phyloP scores from a whole-genome alignment of 176 grass and related monocot species.

The Musa troglodytarum region DNA sequence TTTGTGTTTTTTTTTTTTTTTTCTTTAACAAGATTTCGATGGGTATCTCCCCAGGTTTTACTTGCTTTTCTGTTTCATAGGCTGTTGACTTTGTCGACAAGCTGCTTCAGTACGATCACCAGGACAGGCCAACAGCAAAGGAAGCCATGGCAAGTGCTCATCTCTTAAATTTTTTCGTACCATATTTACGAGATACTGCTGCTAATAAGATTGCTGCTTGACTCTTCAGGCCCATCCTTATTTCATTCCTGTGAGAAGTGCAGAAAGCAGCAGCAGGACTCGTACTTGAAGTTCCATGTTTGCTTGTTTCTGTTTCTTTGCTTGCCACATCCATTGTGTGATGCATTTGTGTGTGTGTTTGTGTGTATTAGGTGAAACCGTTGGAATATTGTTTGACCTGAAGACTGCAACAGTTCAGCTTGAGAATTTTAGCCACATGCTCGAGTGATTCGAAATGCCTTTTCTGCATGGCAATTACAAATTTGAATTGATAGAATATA shows the following conservation, averaged over 20 bases:
- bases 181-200: background rate
- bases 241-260: slow-evolving; percentile 10
- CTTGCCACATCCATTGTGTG: too few species aligned
- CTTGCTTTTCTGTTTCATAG: slow-evolving; percentile 26
- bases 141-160: slow-evolving; percentile 63
- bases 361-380: too few species aligned
- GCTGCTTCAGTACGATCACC: slow-evolving; percentile 75
- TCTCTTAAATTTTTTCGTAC: background rate
- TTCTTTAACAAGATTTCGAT: background rate
- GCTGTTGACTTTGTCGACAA: slow-evolving; percentile 84
- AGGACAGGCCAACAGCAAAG: slow-evolving; percentile 89
- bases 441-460: too few species aligned
- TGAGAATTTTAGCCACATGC: too few species aligned
- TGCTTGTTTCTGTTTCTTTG: background rate
- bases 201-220: background rate
- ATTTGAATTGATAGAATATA: too few species aligned
- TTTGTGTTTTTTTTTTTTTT: slow-evolving; percentile 1
- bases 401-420: too few species aligned
- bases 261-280: slow-evolving; percentile 5
- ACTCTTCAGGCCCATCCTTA: background rate
- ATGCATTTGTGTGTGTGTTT: too few species aligned
- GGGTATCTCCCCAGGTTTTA: background rate
- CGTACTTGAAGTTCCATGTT: background rate
- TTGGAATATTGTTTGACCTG: too few species aligned
- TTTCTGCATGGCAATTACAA: too few species aligned